phyloP scores from a whole-genome alignment of 176 grass and related monocot species.

The Bothriochloa decipiens region DNA sequence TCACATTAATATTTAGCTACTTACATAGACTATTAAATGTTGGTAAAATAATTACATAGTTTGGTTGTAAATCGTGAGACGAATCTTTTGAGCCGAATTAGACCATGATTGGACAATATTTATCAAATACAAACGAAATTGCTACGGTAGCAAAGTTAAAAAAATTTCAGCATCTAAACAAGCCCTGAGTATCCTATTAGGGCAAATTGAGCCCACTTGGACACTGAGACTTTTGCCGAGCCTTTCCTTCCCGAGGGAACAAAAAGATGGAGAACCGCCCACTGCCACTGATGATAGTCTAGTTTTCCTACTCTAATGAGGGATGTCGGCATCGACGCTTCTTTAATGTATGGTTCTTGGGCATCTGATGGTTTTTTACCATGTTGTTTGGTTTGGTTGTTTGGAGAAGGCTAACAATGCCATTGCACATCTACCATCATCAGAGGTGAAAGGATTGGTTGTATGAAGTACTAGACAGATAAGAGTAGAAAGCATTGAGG shows the following conservation, averaged over 20 bases:
- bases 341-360: constrained; percentile 40
- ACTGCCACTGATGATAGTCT: not conserved
- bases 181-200: constrained; percentile 48
- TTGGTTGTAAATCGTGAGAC: no score
- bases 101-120: no score
- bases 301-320: constrained; percentile 42
- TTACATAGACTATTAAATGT: no score
- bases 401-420: constrained; percentile 18
- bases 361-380: constrained; percentile 33
- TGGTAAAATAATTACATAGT: no score
- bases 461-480: constrained; percentile 13
- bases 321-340: constrained; percentile 56
- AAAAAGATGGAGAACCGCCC: constrained; percentile 65
- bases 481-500: constrained; percentile 17
- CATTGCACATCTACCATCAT: constrained; percentile 23
- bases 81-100: no score
- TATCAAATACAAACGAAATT: no score
- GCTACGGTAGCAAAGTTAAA: no score
- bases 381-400: constrained; percentile 21
- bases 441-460: constrained; percentile 34
- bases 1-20: no score
- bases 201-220: constrained; percentile 52
- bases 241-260: constrained; percentile 66
- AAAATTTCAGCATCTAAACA: no score
- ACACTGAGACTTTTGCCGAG: constrained; percentile 46